Conservation (phyloP, 2,329 filamentous ascomycete genomes). For the Amphichorda felina region DNA sequence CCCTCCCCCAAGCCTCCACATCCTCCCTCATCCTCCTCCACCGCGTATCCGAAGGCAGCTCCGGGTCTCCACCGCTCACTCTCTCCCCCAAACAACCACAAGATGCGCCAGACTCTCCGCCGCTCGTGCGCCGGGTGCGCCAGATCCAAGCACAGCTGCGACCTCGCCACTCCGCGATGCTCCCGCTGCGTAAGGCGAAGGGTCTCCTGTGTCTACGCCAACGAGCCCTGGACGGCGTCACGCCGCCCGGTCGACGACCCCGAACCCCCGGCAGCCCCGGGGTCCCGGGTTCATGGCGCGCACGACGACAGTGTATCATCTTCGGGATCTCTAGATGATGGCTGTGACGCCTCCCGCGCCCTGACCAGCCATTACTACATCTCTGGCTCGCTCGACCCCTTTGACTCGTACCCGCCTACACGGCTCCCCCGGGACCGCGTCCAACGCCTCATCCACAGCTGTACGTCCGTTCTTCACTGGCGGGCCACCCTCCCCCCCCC, state of each 20-base stretch:
- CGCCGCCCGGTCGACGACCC: not conserved
- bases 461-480: conserved; percentile 29
- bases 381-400: conserved; percentile 33
- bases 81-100: not conserved
- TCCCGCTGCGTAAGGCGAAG: conserved; percentile 40
- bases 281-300: not conserved
- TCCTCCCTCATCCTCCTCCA: too few relatives aligned
- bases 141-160: conserved; percentile 42
- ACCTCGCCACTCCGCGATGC: conserved; percentile 39
- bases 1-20: too few relatives aligned
- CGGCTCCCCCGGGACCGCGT: conserved; percentile 36
- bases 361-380: conserved; percentile 2
- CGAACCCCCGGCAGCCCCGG: not conserved
- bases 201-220: conserved; percentile 37
- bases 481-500: conserved; percentile 8
- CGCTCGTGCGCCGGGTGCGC: conserved; percentile 44
- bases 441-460: conserved; percentile 42
- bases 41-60: too few relatives aligned
- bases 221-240: conserved; percentile 30
- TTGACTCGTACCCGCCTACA: conserved; percentile 42
- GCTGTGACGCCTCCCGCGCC: not conserved
- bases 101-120: conserved; percentile 43
- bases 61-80: too few relatives aligned
- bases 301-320: not conserved
- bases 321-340: not conserved